phyloP scores from a whole-genome alignment of 164 flowering plant genomes.

The Berberis thunbergii region DNA sequence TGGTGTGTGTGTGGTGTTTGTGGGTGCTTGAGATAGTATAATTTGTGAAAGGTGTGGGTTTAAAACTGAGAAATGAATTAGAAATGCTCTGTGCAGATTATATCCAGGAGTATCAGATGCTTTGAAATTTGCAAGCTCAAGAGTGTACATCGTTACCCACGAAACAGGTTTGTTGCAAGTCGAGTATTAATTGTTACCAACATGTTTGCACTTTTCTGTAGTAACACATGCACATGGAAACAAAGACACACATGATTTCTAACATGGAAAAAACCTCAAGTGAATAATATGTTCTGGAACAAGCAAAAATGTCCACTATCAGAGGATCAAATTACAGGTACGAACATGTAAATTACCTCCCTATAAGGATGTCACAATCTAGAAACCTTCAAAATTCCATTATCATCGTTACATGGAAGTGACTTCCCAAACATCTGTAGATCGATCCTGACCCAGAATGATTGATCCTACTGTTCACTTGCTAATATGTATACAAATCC shows the following conservation, averaged over 20 bases:
- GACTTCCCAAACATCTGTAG: no score
- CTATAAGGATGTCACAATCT: no score
- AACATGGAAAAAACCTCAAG: not conserved
- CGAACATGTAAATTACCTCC: no score
- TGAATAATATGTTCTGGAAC: not conserved
- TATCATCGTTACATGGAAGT: no score
- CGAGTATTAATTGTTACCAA: no score
- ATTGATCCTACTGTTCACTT: no score
- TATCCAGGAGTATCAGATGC: slow-evolving; percentile 97
- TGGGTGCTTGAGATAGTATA: not conserved
- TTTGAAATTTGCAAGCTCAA: slow-evolving; percentile 77
- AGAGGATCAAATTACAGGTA: no score
- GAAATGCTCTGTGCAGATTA: slow-evolving; percentile 42
- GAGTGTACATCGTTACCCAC: slow-evolving; percentile 85
- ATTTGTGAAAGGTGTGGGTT: not conserved
- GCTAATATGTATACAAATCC: no score
- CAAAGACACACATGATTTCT: not conserved
- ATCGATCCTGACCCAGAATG: no score
- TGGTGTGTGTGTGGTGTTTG: not conserved
- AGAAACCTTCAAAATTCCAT: no score
- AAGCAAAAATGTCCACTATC: not conserved
- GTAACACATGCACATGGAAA: no score
- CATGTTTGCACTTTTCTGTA: not conserved
- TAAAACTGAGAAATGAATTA: slow-evolving; percentile 3
- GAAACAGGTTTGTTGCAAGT: slow-evolving; percentile 46